Percentiles rank a stretch among this genome's conserved stretches.
phyloP scores from a whole-genome alignment of 108 stramenopile genomes.

The Cyclostephanos invisitatus region DNA sequence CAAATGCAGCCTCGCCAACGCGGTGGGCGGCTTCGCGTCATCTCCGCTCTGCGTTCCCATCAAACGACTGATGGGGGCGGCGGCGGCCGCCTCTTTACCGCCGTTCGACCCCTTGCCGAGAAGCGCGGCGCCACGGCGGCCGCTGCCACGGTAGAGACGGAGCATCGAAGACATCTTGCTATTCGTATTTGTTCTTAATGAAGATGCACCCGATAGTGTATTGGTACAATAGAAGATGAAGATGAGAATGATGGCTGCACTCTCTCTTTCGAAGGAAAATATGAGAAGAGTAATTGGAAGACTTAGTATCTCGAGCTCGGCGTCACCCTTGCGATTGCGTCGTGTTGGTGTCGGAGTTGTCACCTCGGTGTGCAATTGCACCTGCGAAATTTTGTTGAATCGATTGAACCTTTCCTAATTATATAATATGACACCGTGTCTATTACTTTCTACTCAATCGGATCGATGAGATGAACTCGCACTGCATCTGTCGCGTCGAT shows the following conservation, averaged over 20 bases:
- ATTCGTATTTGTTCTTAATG: background rate
- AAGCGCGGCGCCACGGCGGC: slow-evolving; percentile 15
- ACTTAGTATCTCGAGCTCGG: background rate
- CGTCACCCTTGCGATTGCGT: background rate
- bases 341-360: background rate
- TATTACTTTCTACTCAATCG: too few relatives aligned
- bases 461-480: too few relatives aligned
- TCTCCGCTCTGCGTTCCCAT: slow-evolving; percentile 69
- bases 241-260: background rate
- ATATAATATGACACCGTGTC: too few relatives aligned
- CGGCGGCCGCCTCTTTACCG: background rate
- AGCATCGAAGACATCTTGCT: slow-evolving; percentile 39
- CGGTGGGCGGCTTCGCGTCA: slow-evolving; percentile 66
- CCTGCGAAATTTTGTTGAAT: too few relatives aligned
- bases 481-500: too few relatives aligned
- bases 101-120: background rate
- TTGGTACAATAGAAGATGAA: background rate
- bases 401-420: too few relatives aligned
- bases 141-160: slow-evolving; percentile 29
- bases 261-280: background rate
- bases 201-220: background rate
- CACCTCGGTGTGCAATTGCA: too few relatives aligned
- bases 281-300: background rate
- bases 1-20: slow-evolving; percentile 75
- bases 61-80: slow-evolving; percentile 22